phyloP scores from a whole-genome alignment of 2,329 filamentous ascomycete genomes.

The Dactylonectria macrodidyma region DNA sequence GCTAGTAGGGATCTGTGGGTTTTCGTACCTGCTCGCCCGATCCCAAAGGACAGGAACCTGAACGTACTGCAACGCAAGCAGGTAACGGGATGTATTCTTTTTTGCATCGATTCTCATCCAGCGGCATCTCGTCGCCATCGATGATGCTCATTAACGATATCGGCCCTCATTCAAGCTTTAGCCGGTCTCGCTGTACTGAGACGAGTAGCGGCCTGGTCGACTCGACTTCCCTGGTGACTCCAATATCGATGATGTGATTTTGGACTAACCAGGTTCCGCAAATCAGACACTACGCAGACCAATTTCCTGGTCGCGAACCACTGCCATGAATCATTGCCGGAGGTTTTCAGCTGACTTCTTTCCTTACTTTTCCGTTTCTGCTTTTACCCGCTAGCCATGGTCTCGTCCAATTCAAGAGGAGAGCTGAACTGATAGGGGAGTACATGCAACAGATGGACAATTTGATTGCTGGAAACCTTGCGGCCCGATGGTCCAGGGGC shows the following conservation, averaged over 20 bases:
- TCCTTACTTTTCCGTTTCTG: neutral
- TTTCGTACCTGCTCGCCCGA: constrained; percentile 29
- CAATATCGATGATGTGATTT: constrained; percentile 27
- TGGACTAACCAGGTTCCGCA: constrained; percentile 17
- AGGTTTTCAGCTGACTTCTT: neutral
- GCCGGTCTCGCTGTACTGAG: constrained; percentile 26
- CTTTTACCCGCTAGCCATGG: neutral
- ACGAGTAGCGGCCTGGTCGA: neutral
- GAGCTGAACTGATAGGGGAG: constrained; percentile 1
- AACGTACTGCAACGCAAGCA: constrained; percentile 18
- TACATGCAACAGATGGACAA: constrained; percentile 12
- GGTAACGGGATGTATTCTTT: constrained; percentile 12
- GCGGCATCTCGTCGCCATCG: too few species aligned
- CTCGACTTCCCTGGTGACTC: constrained; percentile 1
- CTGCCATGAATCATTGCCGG: constrained; percentile 8
- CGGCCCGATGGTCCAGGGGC: constrained; percentile 19
- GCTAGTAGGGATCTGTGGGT: constrained; percentile 27
- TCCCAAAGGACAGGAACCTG: constrained; percentile 30
- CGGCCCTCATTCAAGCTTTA: neutral
- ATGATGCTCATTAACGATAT: neutral
- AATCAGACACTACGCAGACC: constrained; percentile 14
- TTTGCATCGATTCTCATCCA: constrained; percentile 6
- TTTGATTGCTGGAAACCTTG: constrained; percentile 24
- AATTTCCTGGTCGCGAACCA: constrained; percentile 2
- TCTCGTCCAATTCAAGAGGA: neutral